These are phyloP conservation scores for Parathielavia hyrcaniae DNA, from an alignment of 495 filamentous ascomycete species.

Conservation along the genomic window DNA sequence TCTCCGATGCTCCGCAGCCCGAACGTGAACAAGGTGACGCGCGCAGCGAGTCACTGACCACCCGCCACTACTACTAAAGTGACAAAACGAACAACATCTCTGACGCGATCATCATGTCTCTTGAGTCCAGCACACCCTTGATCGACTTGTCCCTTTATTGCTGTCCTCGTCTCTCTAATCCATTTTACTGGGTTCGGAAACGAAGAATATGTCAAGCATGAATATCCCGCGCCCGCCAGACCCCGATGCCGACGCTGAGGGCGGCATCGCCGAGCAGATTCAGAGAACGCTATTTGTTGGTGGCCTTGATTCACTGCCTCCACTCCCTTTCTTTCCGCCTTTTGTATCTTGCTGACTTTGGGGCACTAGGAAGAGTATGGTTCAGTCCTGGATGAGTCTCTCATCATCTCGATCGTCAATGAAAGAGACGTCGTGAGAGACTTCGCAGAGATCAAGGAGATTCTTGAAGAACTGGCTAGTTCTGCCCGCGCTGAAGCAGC, in stretches of 20 bases:
- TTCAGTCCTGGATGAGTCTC: slow-evolving; percentile 27
- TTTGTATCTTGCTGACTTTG: background rate
- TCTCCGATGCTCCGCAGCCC: too few species aligned
- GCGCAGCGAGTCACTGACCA: too few species aligned
- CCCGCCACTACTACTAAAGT: too few species aligned
- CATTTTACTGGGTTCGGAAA: background rate
- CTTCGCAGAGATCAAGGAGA: slow-evolving; percentile 55
- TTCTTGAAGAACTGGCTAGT: slow-evolving; percentile 53
- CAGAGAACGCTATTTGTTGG: slow-evolving; percentile 4
- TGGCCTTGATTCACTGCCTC: background rate
- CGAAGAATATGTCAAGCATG: background rate
- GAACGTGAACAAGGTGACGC: too few species aligned
- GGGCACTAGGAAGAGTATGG: slow-evolving; percentile 28
- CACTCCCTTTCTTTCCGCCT: background rate
- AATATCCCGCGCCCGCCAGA: background rate
- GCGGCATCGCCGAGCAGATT: background rate
- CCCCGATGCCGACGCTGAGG: background rate
- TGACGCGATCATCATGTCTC: background rate
- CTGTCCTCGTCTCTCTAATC: background rate
- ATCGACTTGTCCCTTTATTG: background rate
- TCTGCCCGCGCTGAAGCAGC: slow-evolving; percentile 58
- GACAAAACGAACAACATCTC: background rate
- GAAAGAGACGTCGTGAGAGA: slow-evolving; percentile 58
- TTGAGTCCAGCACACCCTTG: background rate
- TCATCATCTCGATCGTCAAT: slow-evolving; percentile 30